Base-by-base conservation (phyloP, 805 yeast genomes). In the Cyberlindnera saturnus region DNA sequence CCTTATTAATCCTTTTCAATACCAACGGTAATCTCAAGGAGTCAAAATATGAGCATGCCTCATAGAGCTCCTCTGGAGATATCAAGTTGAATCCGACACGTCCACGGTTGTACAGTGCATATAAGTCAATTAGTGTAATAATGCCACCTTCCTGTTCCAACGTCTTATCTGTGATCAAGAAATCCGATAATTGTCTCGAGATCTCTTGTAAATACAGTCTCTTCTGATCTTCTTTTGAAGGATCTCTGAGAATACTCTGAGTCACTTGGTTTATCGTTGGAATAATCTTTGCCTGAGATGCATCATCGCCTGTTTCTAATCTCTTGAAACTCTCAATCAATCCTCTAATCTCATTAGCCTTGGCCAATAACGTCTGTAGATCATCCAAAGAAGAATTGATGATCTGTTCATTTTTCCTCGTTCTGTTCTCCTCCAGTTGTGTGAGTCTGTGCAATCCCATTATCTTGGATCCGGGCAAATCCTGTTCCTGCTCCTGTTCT, bases 151-250 rank as follows among this genome's bases (percentile, higher is more conserved):
- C 73, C 31, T 65, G 67, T 34, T 65, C 70, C 43, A 81, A 51
- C 19, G 80, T 53, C 39, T 77, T 58, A 46, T 66, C 56, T 48
- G 62, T 61, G 9, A 67, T 63, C 9, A 86, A 65, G 60, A 79
- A 89, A 52, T 86, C 96, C 34, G 87, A 81, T 3, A 91, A 58
- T 55, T 87, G 90, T 41, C 96, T 71, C 0, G 96, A 77, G 15
- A 88, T 65, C 54, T 88, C 96, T 45, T 79, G 77, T 26, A 74
- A 63, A 46, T 74, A 76, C n/a, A 72, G 52, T 17, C 64, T 51
- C 49, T 75, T 53, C 41, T 69, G 62, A 39, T 59, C 20, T 49
- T 63, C 36, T 51, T 50, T 32, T 55, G 54, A 19, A 15, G 50
- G 46, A 26, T 45, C 49, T 29, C 39, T 44, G 8, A 46, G 36